These are phyloP conservation scores for Myxozyma mucilagina DNA, from an alignment of 805 yeast species.

Conservation along the genomic window DNA sequence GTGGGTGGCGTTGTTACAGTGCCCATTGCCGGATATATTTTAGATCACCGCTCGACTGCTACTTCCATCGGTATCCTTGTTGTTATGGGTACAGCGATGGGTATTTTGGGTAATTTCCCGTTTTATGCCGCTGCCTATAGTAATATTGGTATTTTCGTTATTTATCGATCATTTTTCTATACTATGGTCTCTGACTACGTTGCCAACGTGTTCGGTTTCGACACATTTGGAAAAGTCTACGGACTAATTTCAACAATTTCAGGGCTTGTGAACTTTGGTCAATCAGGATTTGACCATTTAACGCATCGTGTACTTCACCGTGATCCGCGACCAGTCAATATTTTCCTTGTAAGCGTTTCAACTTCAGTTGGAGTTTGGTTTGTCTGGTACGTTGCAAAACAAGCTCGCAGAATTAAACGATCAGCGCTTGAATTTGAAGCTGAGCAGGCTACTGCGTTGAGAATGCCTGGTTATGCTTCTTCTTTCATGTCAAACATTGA, in stretches of 20 bases:
- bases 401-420: conserved; percentile 50
- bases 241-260: conserved; percentile 82
- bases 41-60: conserved; percentile 72
- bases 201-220: conserved; percentile 91
- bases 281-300: conserved; percentile 63
- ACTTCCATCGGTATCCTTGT: conserved; percentile 52
- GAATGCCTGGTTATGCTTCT: conserved; percentile 37
- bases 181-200: conserved; percentile 90
- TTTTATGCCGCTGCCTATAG: conserved; percentile 53
- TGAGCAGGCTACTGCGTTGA: conserved; percentile 51
- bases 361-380: conserved; percentile 51
- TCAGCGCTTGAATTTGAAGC: conserved; percentile 63
- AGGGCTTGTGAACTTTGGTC: conserved; percentile 76
- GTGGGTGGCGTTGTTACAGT: conserved; percentile 84
- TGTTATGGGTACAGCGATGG: conserved; percentile 59
- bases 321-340: conserved; percentile 81
- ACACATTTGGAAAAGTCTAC: conserved; percentile 87
- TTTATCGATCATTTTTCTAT: conserved; percentile 88
- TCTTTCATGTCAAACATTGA: conserved; percentile 10
- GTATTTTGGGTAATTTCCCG: conserved; percentile 67
- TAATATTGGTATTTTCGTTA: conserved; percentile 71
- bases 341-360: conserved; percentile 55
- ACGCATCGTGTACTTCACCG: conserved; percentile 68
- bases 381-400: conserved; percentile 41
- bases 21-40: conserved; percentile 77